A percentile compares a stretch with the other conserved stretches of the same genome.
Conservation (phyloP, 352 stramenopile genomes). For the Pythium plurisporium region DNA sequence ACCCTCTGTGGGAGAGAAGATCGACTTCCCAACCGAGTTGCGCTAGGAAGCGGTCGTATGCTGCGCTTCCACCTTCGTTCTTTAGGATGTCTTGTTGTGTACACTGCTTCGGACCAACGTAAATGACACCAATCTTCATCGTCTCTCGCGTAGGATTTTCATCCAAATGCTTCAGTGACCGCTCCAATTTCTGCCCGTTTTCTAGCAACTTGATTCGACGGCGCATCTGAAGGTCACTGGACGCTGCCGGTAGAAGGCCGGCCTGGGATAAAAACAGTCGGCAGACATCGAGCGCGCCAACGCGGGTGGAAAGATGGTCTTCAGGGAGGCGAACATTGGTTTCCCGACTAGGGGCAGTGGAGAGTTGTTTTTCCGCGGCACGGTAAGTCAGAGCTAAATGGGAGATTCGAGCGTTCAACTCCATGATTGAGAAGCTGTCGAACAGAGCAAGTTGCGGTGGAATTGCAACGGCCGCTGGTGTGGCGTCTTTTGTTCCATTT, state of each 20-base stretch:
- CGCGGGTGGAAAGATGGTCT: slow-evolving; percentile 41
- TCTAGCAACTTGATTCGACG: slow-evolving; percentile 70
- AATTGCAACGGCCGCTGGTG: slow-evolving; percentile 25
- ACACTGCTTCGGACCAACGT: slow-evolving; percentile 70
- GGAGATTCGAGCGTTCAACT: slow-evolving; percentile 77
- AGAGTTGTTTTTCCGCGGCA: slow-evolving; percentile 22
- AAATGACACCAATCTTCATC: slow-evolving; percentile 88
- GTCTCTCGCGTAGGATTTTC: slow-evolving; percentile 85
- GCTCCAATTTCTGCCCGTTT: slow-evolving; percentile 73
- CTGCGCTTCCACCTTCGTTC: slow-evolving; percentile 61
- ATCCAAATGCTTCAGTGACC: slow-evolving; percentile 79
- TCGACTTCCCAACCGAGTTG: slow-evolving; percentile 79
- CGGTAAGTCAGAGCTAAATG: slow-evolving; percentile 32
- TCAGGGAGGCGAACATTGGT: slow-evolving; percentile 29
- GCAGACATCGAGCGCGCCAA: slow-evolving; percentile 72
- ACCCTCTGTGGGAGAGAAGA: slow-evolving; percentile 62
- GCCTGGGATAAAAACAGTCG: slow-evolving; percentile 77
- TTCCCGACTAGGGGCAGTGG: slow-evolving; percentile 38
- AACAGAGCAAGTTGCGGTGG: slow-evolving; percentile 76
- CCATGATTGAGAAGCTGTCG: slow-evolving; percentile 85
- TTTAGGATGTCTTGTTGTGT: slow-evolving; percentile 76
- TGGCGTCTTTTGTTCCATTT: slow-evolving; percentile 4
- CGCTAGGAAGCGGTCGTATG: slow-evolving; percentile 67
- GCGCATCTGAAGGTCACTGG: slow-evolving; percentile 52
- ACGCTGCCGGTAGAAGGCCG: slow-evolving; percentile 54